Evolutionary conservation across 1,284 basidiomycete species (phyloP), one percentile per base, ranked within the genome.

Genomic region (Puccinia coronata): DNA sequence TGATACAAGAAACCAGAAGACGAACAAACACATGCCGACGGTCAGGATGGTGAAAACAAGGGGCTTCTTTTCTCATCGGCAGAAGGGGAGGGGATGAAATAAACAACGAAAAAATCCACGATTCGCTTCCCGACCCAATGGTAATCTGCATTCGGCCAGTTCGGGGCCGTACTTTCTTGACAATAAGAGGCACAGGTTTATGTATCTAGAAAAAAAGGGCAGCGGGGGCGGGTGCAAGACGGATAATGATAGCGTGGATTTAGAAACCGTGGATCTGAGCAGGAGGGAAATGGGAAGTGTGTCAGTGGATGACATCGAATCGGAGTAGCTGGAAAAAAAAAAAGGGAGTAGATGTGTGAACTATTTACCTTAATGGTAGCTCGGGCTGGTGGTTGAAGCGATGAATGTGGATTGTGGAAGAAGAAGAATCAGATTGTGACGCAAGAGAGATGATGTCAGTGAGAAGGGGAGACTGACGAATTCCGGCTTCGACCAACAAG

Each of bases 401-500:
- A 25, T 61, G 14, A 36, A 36, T 57, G 31, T 14, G 31, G 25
- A 12, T 41, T 18, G 16, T 39, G 51, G 41, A 47, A n/a, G 28
- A 31, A 34, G n/a, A 41, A 4, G 20, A 5, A 53, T 63, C 57
- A 34, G 28, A 34, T 6, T 9, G 34, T 4, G 5, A 23, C 2
- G 34, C 18, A 2, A 34, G 59, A 11, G 14, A 36, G 57, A 18
- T 5, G 12, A 14, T 25, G 34, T n/a, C n/a, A n/a, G 23, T 18
- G 14, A 77, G 28, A 25, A 67, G 25, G 53, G 20, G 20, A 70
- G 39, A 80, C 78, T 80, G 51, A 80, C 78, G 78, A 57, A 80
- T 87, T 86, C 84, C 85, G 85, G 69, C 84, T 82, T 92, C 91
- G 83, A 90, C 89, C 83, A 98, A 91, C 90, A 97, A 96, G 82